Conservation (phyloP, 2,329 filamentous ascomycete genomes). For the Raffaelea arxii region DNA sequence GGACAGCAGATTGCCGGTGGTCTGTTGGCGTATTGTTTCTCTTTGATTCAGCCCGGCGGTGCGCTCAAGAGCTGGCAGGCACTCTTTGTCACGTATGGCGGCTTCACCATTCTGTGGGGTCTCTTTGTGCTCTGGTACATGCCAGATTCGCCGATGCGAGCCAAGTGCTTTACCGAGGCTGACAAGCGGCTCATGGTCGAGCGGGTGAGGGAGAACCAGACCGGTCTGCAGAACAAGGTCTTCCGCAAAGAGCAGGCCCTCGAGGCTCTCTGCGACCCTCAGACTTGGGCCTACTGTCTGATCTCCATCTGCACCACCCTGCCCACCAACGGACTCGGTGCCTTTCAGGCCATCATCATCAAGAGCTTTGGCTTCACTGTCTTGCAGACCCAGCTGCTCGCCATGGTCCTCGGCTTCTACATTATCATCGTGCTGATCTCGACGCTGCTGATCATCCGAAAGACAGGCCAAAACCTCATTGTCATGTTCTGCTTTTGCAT, state of each 20-base stretch:
- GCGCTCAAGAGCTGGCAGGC: constrained; percentile 57
- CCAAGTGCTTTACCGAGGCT: constrained; percentile 57
- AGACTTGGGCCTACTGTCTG: constrained; percentile 54
- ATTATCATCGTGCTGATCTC: constrained; percentile 61
- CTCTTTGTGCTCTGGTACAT: constrained; percentile 54
- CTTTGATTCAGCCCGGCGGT: constrained; percentile 40
- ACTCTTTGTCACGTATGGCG: constrained; percentile 58
- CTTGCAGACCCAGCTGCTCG: constrained; percentile 61
- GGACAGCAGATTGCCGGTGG: constrained; percentile 64
- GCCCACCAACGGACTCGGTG: constrained; percentile 62
- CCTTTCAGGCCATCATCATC: constrained; percentile 68
- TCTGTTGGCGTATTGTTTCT: constrained; percentile 56
- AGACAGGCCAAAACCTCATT: constrained; percentile 57
- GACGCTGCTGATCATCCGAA: constrained; percentile 57
- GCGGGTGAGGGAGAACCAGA: constrained; percentile 50
- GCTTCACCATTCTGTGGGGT: constrained; percentile 53
- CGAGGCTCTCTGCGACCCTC: constrained; percentile 52
- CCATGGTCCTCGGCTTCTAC: constrained; percentile 66
- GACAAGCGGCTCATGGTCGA: constrained; percentile 57
- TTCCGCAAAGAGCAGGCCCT: constrained; percentile 36
- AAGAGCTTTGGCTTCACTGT: constrained; percentile 54
- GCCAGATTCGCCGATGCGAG: constrained; percentile 62
- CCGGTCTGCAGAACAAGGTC: constrained; percentile 45
- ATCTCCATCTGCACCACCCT: constrained; percentile 64
- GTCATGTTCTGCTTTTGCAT: constrained; percentile 57